Evolutionary conservation across 1,284 basidiomycete species (phyloP).

Genomic region (Ceratobasidium sp.): DNA sequence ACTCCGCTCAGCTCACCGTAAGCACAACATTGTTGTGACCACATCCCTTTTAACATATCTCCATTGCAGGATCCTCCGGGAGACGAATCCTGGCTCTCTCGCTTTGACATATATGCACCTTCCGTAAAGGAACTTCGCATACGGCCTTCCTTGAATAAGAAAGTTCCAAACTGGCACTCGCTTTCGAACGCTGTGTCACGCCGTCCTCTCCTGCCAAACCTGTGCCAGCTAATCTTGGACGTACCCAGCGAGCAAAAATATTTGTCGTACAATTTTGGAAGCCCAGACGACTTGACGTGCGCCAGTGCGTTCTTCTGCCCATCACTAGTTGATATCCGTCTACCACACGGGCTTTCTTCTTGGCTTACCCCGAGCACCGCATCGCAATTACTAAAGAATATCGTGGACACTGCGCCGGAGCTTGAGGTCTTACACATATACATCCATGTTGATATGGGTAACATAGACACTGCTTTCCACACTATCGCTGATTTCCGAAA

Average conservation of each 20-base stretch:
- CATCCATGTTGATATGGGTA: not conserved
- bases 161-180: not conserved
- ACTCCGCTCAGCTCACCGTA: not conserved
- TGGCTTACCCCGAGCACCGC: not conserved
- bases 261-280: no score
- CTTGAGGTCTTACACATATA: not conserved
- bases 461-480: not conserved
- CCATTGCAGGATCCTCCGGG: not conserved
- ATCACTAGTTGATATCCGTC: not conserved
- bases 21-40: not conserved
- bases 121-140: not conserved
- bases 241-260: not conserved
- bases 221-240: not conserved
- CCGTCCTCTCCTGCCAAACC: conserved; percentile 5
- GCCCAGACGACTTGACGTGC: not conserved
- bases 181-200: not conserved
- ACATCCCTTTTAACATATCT: not conserved
- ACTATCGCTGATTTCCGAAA: not conserved
- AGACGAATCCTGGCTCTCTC: not conserved
- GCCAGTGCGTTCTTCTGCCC: not conserved
- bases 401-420: not conserved
- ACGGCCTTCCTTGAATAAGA: no score
- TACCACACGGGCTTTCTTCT: no score
- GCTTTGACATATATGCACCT: conserved; percentile 4
- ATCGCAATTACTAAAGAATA: not conserved